Conservation (phyloP, 306 rosid genomes). For the Argentina anserina region DNA sequence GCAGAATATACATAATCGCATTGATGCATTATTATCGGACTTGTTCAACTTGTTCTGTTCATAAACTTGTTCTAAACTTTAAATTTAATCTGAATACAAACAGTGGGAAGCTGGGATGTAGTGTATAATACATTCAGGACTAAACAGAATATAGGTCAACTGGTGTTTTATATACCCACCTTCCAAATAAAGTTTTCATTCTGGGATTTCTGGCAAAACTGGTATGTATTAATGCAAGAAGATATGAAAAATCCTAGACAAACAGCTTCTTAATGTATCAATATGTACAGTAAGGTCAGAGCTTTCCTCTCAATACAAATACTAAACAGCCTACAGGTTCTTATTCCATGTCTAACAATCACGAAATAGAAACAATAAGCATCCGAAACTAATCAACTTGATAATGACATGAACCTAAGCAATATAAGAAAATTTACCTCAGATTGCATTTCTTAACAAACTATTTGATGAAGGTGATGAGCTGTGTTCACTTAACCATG, state of each 20-base stretch:
- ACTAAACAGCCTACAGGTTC: background rate
- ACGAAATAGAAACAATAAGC: background rate
- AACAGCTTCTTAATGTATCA: background rate
- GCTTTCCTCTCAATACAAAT: background rate
- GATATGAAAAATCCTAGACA: background rate
- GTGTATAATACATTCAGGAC: background rate
- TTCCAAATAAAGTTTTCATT: background rate
- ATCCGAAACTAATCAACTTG: background rate
- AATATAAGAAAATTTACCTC: background rate
- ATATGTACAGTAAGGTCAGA: background rate
- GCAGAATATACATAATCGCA: too few species aligned
- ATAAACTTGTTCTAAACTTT: background rate
- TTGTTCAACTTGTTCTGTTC: background rate
- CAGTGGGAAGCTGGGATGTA: background rate
- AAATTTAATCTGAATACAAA: background rate
- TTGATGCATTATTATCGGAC: background rate
- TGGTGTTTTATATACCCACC: background rate
- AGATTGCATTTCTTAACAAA: slow-evolving; percentile 46
- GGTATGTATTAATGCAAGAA: background rate
- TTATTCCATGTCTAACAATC: background rate
- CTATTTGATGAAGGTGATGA: slow-evolving; percentile 80
- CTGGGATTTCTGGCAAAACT: background rate
- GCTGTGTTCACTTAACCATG: slow-evolving; percentile 78
- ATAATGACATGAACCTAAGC: background rate
- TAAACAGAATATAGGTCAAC: background rate